These are phyloP conservation scores for Annulohypoxylon maeteangense DNA, from an alignment of 495 filamentous ascomycete species.

Conservation along the genomic window DNA sequence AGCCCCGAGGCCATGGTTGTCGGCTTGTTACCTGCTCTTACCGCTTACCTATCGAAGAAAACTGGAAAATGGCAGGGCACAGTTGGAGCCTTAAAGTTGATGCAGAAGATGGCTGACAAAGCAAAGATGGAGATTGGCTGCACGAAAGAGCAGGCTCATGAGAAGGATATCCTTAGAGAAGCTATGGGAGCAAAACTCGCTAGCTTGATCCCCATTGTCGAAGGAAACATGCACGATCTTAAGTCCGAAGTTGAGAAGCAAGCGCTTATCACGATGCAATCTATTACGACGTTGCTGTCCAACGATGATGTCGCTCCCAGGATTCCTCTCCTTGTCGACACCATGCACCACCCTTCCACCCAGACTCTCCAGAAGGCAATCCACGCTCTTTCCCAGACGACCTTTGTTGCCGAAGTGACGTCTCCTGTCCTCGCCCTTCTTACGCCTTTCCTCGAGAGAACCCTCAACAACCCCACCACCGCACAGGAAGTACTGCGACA, in stretches of 20 bases:
- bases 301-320: slow-evolving; percentile 97
- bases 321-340: slow-evolving; percentile 91
- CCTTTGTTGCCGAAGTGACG: slow-evolving; percentile 95
- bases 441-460: slow-evolving; percentile 92
- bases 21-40: slow-evolving; percentile 78
- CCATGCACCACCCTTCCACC: slow-evolving; percentile 94
- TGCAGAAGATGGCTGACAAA: slow-evolving; percentile 93
- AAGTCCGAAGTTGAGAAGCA: slow-evolving; percentile 91
- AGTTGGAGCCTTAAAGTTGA: slow-evolving; percentile 80
- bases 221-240: slow-evolving; percentile 94
- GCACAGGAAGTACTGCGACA: slow-evolving; percentile 95
- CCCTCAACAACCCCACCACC: slow-evolving; percentile 88
- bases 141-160: slow-evolving; percentile 78
- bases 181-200: slow-evolving; percentile 93
- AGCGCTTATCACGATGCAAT: slow-evolving; percentile 88
- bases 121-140: slow-evolving; percentile 83
- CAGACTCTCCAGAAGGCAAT: slow-evolving; percentile 93
- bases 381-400: slow-evolving; percentile 97
- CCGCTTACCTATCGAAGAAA: slow-evolving; percentile 77
- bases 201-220: slow-evolving; percentile 88
- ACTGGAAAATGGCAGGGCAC: slow-evolving; percentile 96
- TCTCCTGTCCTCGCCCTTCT: slow-evolving; percentile 98
- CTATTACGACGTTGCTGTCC: slow-evolving; percentile 87
- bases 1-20: slow-evolving; percentile 83
- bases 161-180: slow-evolving; percentile 89